Evolutionary conservation across 2,329 filamentous ascomycete genomes (phyloP).

Genomic region (Aspergillus calidoustus): DNA sequence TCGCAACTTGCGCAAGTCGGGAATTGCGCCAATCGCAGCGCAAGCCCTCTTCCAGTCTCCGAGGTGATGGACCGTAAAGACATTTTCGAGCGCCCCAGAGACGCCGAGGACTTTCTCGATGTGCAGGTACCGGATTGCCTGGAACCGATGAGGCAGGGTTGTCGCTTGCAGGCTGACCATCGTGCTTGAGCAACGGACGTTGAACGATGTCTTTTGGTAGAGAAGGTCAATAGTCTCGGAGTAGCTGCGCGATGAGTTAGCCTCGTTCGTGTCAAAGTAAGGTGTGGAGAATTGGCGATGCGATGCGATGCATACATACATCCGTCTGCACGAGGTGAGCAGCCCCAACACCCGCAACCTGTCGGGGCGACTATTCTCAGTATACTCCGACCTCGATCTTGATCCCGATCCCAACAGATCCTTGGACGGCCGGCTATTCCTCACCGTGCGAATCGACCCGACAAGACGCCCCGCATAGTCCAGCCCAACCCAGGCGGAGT

Average conservation of each 20-base stretch:
- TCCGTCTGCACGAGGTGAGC: not conserved
- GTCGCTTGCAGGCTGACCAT: not conserved
- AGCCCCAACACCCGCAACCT: not conserved
- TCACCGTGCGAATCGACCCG: not conserved
- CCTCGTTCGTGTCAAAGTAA: not conserved
- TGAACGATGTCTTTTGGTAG: not conserved
- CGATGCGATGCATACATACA: not conserved
- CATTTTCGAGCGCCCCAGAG: not conserved
- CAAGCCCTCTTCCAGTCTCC: not conserved
- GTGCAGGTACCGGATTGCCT: not conserved
- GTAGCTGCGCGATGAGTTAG: not conserved
- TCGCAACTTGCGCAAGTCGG: not conserved
- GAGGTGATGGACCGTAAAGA: not conserved
- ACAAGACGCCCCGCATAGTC: not conserved
- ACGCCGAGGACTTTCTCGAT: not conserved
- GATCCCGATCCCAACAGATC: too few species aligned
- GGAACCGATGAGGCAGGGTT: not conserved
- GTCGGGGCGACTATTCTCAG: too few species aligned
- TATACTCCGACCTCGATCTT: too few species aligned
- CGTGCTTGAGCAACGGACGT: not conserved
- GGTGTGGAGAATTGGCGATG: not conserved
- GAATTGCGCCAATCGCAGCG: not conserved
- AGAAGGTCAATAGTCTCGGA: not conserved
- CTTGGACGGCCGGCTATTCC: not conserved
- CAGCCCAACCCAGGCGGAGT: not conserved